phyloP scores from a whole-genome alignment of 306 rosid species.

The Quercus cerris region DNA sequence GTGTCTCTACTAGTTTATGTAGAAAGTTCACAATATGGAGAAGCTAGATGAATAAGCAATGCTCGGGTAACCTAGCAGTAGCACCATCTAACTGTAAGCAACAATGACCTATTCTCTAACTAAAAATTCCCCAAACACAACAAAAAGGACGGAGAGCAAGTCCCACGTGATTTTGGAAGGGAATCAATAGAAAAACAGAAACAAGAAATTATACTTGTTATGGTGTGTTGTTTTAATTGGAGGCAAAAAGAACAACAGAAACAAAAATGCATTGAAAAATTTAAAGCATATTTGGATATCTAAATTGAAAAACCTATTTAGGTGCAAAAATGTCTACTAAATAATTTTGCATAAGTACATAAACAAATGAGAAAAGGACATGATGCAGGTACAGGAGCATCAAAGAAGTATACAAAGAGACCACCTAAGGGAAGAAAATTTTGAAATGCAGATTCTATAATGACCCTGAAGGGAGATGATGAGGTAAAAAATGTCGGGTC shows the following conservation, averaged over 20 bases:
- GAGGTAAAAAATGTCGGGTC: too few species aligned
- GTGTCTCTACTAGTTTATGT: not conserved
- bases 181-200: not conserved
- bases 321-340: not conserved
- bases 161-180: not conserved
- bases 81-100: not conserved
- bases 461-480: too few species aligned
- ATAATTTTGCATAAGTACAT: not conserved
- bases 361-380: not conserved
- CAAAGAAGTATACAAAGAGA: too few species aligned
- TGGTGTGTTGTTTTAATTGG: not conserved
- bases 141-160: not conserved
- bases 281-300: not conserved
- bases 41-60: not conserved
- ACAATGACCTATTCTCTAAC: not conserved
- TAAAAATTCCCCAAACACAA: not conserved
- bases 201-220: not conserved
- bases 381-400: too few species aligned
- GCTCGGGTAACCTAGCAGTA: not conserved
- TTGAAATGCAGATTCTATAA: too few species aligned
- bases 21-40: not conserved
- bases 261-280: not conserved
- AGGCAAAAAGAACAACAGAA: not conserved
- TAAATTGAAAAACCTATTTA: not conserved
- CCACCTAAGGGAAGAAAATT: not conserved